A percentile compares a stretch with the other conserved stretches of the same genome.
Evolutionary conservation across 2,329 filamentous ascomycete genomes (phyloP).

Genomic region (Arthroderma sp.): DNA sequence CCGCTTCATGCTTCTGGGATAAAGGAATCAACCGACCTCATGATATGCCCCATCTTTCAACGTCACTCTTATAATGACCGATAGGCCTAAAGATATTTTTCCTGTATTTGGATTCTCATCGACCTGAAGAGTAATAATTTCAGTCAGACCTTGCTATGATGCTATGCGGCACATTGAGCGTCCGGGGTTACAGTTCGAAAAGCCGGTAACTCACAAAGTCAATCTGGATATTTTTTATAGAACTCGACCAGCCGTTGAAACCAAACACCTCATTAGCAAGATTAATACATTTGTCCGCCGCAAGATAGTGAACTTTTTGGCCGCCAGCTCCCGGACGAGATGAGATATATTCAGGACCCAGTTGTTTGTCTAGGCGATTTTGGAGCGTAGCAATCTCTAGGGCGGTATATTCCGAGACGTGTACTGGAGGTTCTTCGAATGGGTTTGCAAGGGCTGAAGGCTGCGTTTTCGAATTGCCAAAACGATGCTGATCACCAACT

Average conservation of each 20-base stretch:
- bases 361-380: slow-evolving; percentile 74
- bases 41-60: slow-evolving; percentile 90
- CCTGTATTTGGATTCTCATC: slow-evolving; percentile 69
- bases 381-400: slow-evolving; percentile 80
- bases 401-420: slow-evolving; percentile 73
- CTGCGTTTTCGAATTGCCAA: slow-evolving; percentile 13
- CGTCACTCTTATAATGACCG: slow-evolving; percentile 81
- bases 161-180: too few species aligned
- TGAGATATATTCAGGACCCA: slow-evolving; percentile 93
- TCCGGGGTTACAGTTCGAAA: too few species aligned
- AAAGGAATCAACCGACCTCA: slow-evolving; percentile 40
- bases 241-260: slow-evolving; percentile 94
- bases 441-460: slow-evolving; percentile 48
- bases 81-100: slow-evolving; percentile 72
- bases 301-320: slow-evolving; percentile 79
- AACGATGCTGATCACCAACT: slow-evolving; percentile 52
- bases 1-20: too few species aligned
- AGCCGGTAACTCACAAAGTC: slow-evolving; percentile 55
- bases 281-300: slow-evolving; percentile 93
- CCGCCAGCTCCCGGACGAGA: slow-evolving; percentile 70
- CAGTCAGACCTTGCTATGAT: neutral
- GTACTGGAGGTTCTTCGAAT: slow-evolving; percentile 58
- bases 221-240: slow-evolving; percentile 87
- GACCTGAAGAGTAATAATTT: slow-evolving; percentile 33
- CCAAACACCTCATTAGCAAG: slow-evolving; percentile 92